Percentiles rank a stretch among this genome's conserved stretches.
These are phyloP conservation scores for Tilletiaria anomala DNA, from an alignment of 1,284 basidiomycete genomes.

Conservation along the genomic window DNA sequence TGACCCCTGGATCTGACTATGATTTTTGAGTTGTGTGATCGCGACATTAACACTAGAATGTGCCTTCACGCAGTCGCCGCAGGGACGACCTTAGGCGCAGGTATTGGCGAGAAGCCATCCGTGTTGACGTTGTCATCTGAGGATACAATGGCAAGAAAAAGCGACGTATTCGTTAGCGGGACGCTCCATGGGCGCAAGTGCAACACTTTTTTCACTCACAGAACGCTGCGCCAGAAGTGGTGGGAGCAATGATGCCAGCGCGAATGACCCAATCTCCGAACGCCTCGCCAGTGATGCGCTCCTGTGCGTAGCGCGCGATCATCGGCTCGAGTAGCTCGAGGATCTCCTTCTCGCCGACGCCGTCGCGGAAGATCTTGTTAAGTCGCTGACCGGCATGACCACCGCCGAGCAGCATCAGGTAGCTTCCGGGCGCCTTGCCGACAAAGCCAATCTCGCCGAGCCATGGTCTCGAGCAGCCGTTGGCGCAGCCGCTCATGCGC, in stretches of 20 bases:
- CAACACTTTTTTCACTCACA: too few species aligned
- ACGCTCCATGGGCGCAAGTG: too few species aligned
- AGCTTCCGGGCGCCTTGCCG: constrained; percentile 85
- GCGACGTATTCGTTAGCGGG: too few species aligned
- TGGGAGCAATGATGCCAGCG: constrained; percentile 32
- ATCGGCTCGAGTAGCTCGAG: constrained; percentile 73
- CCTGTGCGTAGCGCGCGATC: constrained; percentile 82
- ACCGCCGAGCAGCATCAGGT: constrained; percentile 89
- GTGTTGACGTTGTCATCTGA: too few species aligned
- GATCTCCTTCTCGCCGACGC: constrained; percentile 82
- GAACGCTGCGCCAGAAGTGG: constrained; percentile 13
- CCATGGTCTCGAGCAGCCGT: constrained; percentile 56
- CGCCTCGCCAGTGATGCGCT: constrained; percentile 72
- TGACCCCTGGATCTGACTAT: too few species aligned
- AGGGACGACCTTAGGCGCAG: too few species aligned
- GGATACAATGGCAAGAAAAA: too few species aligned
- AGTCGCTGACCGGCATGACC: constrained; percentile 83
- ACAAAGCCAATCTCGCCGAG: constrained; percentile 89
- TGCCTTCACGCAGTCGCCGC: too few species aligned
- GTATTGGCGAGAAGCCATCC: too few species aligned
- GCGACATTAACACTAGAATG: too few species aligned
- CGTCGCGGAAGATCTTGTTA: constrained; percentile 74
- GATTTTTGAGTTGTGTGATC: too few species aligned
- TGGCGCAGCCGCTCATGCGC: constrained; percentile 57
- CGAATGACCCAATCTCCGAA: constrained; percentile 89